Percentiles rank a stretch among this genome's conserved stretches.
phyloP scores from a whole-genome alignment of 2,329 filamentous ascomycete genomes.

The Boeremia lycopersici region DNA sequence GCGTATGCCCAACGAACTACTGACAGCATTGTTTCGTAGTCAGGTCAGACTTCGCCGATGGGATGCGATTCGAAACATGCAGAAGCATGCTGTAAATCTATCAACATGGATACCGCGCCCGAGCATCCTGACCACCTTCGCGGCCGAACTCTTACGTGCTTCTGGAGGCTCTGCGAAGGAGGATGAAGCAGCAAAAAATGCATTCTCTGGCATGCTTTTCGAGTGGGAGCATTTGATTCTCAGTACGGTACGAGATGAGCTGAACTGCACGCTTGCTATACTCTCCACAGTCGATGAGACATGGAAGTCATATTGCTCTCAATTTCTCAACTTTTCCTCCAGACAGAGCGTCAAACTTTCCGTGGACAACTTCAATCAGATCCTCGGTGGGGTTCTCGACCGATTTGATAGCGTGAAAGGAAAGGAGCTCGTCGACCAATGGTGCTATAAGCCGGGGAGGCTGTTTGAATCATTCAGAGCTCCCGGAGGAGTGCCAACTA shows the following conservation, averaged over 20 bases:
- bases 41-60: constrained; percentile 51
- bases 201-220: constrained; percentile 39
- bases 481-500: constrained; percentile 41
- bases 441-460: constrained; percentile 43
- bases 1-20: constrained; percentile 42
- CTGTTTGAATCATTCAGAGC: constrained; percentile 34
- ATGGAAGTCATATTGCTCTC: constrained; percentile 39
- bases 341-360: constrained; percentile 35
- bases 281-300: constrained; percentile 35
- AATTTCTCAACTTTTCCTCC: constrained; percentile 36
- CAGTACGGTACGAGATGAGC: constrained; percentile 31
- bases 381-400: constrained; percentile 62
- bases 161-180: constrained; percentile 21
- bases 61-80: constrained; percentile 48
- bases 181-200: constrained; percentile 22
- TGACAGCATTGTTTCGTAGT: constrained; percentile 51
- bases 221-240: constrained; percentile 38
- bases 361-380: constrained; percentile 55
- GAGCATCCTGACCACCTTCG: constrained; percentile 40
- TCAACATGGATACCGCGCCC: constrained; percentile 33
- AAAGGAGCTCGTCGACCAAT: constrained; percentile 55
- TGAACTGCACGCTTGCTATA: constrained; percentile 41
- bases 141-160: constrained; percentile 35
- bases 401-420: constrained; percentile 56
- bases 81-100: constrained; percentile 37